Evolutionary conservation across 371 early-diverging fungal species (phyloP), one percentile per base, ranked within the genome.

Genomic region (Thermomucor indicae-seudaticae): DNA sequence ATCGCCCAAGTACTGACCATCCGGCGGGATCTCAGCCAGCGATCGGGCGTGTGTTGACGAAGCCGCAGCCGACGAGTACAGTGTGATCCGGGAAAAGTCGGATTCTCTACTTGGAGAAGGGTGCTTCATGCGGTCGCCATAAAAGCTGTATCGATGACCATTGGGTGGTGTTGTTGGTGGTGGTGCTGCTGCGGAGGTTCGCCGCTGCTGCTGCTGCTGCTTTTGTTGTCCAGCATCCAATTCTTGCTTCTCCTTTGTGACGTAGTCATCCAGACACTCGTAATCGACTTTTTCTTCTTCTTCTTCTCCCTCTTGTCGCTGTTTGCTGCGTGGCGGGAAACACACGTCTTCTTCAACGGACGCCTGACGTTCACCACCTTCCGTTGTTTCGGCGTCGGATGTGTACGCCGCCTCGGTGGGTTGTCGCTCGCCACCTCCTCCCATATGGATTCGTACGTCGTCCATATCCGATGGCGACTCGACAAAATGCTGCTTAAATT

Each of bases 311-410:
- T n/a, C n/a, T n/a, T n/a, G n/a, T n/a, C n/a, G n/a, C n/a, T n/a
- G n/a, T n/a, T n/a, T n/a, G n/a, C 47, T 62, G 2, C 61, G 59
- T 14, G 64, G 60, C 14, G 68, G 68, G 23, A 72, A 72, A 39
- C 73, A 72, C 2, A 72, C 73, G 32, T 72, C 73, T 3, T 57
- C 70, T 49, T 72, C 72, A 2, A 64, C 52, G 1, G 60, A 50
- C 10, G 58, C 53, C 39, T 41, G 44, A 10, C 43, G 58, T 14
- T 57, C 54, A 17, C 55, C 48, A 10, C 59, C 39, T 5, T 53
- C 45, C 28, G 44, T 45, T 27, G 54, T 43, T 23, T 43, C 42
- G 39, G 37, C 28, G 46, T 41, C 30, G 27, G 43, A n/a, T 23
- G 32, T 12, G 41, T 51, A 14, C 47, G 28, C 28, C 38, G n/a